phyloP scores from a whole-genome alignment of 2,329 filamentous ascomycete species.

The Ceratocystis colombiana region DNA sequence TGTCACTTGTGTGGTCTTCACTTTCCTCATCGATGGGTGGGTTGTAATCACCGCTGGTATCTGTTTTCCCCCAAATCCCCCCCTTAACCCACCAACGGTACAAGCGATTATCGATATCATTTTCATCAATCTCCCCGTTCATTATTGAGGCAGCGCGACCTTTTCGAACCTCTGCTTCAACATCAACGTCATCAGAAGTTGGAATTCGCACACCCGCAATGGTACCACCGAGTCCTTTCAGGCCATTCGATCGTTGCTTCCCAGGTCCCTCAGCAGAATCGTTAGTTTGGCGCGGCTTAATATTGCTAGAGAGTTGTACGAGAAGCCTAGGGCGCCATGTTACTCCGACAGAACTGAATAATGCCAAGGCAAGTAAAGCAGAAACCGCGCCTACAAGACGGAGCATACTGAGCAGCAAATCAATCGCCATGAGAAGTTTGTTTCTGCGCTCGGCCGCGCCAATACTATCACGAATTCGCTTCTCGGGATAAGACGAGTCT shows the following conservation, averaged over 20 bases:
- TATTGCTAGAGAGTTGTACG: slow-evolving; percentile 36
- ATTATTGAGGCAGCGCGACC: slow-evolving; percentile 37
- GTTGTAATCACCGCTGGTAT: slow-evolving; percentile 69
- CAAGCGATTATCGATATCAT: slow-evolving; percentile 59
- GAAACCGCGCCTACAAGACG: slow-evolving; percentile 51
- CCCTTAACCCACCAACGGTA: slow-evolving; percentile 79
- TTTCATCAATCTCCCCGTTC: slow-evolving; percentile 43
- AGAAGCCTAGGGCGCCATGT: slow-evolving; percentile 37
- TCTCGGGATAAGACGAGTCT: slow-evolving; percentile 32
- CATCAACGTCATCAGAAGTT: slow-evolving; percentile 55
- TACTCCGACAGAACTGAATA: slow-evolving; percentile 15
- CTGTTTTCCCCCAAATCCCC: slow-evolving; percentile 74
- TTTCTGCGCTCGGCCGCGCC: slow-evolving; percentile 69
- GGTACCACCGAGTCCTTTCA: slow-evolving; percentile 8
- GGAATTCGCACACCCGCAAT: slow-evolving; percentile 23
- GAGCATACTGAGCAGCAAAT: slow-evolving; percentile 67
- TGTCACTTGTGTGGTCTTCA: slow-evolving; percentile 67
- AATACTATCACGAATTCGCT: slow-evolving; percentile 51
- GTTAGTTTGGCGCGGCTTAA: not conserved
- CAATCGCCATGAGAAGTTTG: slow-evolving; percentile 64
- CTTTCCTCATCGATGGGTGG: slow-evolving; percentile 43
- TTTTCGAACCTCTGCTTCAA: slow-evolving; percentile 67
- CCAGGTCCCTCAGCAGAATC: slow-evolving; percentile 12
- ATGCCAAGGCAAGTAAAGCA: slow-evolving; percentile 39
- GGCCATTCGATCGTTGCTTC: slow-evolving; percentile 32